Evolutionary conservation across 768 basidiomycete genomes (phyloP).

Genomic region (Panellus pusillus): DNA sequence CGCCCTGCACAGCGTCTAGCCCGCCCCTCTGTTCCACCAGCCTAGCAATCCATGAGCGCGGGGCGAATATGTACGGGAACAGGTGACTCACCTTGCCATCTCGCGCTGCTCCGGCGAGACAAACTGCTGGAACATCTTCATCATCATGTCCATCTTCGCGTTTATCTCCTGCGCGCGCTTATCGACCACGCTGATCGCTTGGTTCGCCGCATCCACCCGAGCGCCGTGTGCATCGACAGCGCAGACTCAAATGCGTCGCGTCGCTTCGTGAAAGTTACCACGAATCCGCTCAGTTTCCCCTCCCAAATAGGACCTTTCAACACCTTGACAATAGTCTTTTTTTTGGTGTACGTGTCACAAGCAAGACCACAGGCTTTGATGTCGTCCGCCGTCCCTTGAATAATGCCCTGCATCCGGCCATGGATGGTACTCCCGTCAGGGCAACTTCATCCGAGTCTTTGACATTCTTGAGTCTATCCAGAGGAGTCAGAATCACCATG

Average conservation of each 20-base stretch:
- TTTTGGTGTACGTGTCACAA: constrained; percentile 37
- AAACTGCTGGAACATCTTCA: constrained; percentile 27
- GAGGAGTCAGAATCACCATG: background rate
- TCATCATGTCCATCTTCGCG: constrained; percentile 24
- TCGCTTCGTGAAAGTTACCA: constrained; percentile 27
- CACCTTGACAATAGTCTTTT: constrained; percentile 28
- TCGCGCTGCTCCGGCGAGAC: constrained; percentile 26
- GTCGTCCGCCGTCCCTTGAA: constrained; percentile 27
- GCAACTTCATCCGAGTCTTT: constrained; percentile 21
- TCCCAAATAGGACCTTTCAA: constrained; percentile 33
- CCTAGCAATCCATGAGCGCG: background rate
- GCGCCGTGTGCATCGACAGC: constrained; percentile 29
- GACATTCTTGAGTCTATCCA: constrained; percentile 22
- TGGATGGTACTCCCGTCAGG: constrained; percentile 26
- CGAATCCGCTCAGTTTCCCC: constrained; percentile 24
- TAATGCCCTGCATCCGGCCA: constrained; percentile 27
- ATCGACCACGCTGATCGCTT: constrained; percentile 17
- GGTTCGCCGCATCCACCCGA: constrained; percentile 25
- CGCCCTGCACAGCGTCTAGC: constrained; percentile 19
- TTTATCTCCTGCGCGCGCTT: constrained; percentile 20
- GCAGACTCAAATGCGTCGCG: constrained; percentile 32
- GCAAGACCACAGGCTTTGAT: constrained; percentile 32
- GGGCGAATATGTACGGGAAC: background rate
- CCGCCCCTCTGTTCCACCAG: constrained; percentile 25
- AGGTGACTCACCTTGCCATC: constrained; percentile 23